These are phyloP conservation scores for Rhodosporidiobolus sp. DNA, from an alignment of 768 basidiomycete species.

Conservation along the genomic window DNA sequence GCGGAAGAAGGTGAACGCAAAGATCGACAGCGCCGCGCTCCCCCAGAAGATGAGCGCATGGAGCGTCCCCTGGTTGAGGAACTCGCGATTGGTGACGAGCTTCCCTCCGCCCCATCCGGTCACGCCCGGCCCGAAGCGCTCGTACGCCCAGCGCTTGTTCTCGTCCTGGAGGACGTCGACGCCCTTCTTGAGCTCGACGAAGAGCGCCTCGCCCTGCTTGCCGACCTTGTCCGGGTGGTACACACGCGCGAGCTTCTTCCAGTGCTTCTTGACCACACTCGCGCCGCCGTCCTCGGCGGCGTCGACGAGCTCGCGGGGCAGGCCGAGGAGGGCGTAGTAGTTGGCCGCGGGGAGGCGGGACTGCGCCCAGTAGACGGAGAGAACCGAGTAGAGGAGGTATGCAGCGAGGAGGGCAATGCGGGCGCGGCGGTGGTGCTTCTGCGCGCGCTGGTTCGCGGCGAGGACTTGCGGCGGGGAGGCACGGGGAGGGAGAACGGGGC, in stretches of 20 bases:
- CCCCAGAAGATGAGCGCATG: conserved; percentile 66
- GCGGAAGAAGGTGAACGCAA: conserved; percentile 65
- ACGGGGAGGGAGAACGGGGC: conserved; percentile 15
- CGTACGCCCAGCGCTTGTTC: conserved; percentile 75
- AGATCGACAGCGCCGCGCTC: conserved; percentile 58
- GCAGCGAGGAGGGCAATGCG: conserved; percentile 35
- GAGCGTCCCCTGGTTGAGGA: conserved; percentile 63
- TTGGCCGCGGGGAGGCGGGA: conserved; percentile 63
- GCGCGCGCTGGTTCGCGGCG: neutral
- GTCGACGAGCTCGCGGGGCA: conserved; percentile 64
- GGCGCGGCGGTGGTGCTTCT: conserved; percentile 23
- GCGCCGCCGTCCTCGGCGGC: conserved; percentile 45
- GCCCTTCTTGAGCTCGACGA: conserved; percentile 68
- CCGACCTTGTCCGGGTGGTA: conserved; percentile 73
- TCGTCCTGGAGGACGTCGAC: conserved; percentile 78
- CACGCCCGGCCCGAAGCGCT: conserved; percentile 79
- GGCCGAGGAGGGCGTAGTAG: conserved; percentile 72
- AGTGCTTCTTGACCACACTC: conserved; percentile 62
- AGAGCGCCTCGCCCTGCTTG: conserved; percentile 57
- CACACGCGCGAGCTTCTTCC: conserved; percentile 68
- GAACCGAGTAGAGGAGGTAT: conserved; percentile 44
- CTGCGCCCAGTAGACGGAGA: conserved; percentile 42
- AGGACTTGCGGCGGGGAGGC: conserved; percentile 17
- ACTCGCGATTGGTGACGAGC: conserved; percentile 68
- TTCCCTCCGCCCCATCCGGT: conserved; percentile 59